Evolutionary conservation across 495 filamentous ascomycete species (phyloP).

Genomic region (Saxispiralis lemnorum): DNA sequence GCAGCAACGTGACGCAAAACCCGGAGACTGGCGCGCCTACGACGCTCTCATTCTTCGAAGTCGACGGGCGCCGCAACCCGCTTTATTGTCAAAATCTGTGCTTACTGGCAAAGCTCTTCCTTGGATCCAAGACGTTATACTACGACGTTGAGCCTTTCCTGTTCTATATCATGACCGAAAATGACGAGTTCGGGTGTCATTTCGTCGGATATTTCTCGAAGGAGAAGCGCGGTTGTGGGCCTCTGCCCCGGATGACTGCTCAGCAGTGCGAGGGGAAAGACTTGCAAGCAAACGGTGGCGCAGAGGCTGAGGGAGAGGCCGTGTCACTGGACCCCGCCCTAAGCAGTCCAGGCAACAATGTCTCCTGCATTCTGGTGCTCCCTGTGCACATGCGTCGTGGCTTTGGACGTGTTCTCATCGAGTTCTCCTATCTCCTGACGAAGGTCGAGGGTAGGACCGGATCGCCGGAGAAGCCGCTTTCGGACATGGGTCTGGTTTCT

Average conservation of each 20-base stretch:
- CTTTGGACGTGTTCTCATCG: constrained; percentile 89
- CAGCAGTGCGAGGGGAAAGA: constrained; percentile 32
- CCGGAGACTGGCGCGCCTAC: constrained; percentile 34
- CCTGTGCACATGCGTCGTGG: constrained; percentile 94
- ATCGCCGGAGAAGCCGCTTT: constrained; percentile 91
- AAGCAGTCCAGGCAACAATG: constrained; percentile 47
- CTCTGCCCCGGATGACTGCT: constrained; percentile 1
- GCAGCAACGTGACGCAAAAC: constrained; percentile 21
- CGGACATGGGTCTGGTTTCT: constrained; percentile 91
- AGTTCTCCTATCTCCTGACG: constrained; percentile 93
- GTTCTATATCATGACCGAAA: constrained; percentile 97
- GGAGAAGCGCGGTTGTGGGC: constrained; percentile 52
- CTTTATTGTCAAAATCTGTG: constrained; percentile 97
- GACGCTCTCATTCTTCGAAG: constrained; percentile 88
- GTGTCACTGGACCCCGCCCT: constrained; percentile 1
- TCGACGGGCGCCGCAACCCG: constrained; percentile 89
- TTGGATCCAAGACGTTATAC: constrained; percentile 94
- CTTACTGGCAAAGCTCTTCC: constrained; percentile 83
- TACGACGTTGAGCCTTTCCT: constrained; percentile 97
- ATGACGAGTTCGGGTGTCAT: constrained; percentile 81
- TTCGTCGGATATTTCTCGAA: constrained; percentile 99
- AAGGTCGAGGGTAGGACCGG: constrained; percentile 85
- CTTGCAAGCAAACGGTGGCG: constrained; percentile 33
- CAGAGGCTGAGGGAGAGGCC: constrained; percentile 1
- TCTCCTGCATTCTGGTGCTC: constrained; percentile 88